A percentile compares a stretch with the other conserved stretches of the same genome.
These are phyloP conservation scores for Fusarium begoniae DNA, from an alignment of 2,329 filamentous ascomycete genomes.

Conservation along the genomic window DNA sequence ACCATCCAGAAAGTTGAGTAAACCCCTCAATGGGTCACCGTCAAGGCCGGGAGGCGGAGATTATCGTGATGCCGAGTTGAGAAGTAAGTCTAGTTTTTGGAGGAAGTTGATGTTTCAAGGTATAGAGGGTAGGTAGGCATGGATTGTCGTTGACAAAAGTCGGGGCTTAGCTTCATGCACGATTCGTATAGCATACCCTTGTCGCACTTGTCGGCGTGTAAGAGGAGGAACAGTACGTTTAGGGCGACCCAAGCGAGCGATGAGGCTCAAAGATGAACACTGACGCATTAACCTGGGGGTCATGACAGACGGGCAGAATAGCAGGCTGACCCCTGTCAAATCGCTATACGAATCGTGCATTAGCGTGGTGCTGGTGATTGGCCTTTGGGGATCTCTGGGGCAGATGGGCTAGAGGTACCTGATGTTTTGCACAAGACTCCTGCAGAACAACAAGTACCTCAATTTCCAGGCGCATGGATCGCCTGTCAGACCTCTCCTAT, in stretches of 20 bases:
- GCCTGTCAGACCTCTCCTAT: constrained; percentile 16
- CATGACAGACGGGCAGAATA: background rate
- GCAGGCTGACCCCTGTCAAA: background rate
- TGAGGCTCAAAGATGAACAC: constrained; percentile 31
- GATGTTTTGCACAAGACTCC: background rate
- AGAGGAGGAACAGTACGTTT: background rate
- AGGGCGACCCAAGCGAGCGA: constrained; percentile 22
- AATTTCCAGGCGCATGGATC: constrained; percentile 23
- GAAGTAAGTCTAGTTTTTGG: background rate
- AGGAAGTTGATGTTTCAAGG: constrained; percentile 16
- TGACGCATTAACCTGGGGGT: constrained; percentile 14
- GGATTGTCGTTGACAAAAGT: constrained; percentile 15
- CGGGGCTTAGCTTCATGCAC: constrained; percentile 41
- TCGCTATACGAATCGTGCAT: constrained; percentile 37
- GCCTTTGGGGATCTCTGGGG: background rate
- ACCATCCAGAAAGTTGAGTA: background rate
- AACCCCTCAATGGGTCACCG: background rate
- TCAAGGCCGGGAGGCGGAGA: background rate
- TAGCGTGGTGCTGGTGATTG: constrained; percentile 6
- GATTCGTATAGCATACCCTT: constrained; percentile 42
- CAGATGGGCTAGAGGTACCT: background rate
- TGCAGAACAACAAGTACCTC: background rate
- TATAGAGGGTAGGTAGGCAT: background rate
- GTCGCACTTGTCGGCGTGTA: background rate
- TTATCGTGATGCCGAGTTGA: constrained; percentile 18